phyloP scores from a whole-genome alignment of 805 yeast species.

The Cyberlindnera galapagoensis region DNA sequence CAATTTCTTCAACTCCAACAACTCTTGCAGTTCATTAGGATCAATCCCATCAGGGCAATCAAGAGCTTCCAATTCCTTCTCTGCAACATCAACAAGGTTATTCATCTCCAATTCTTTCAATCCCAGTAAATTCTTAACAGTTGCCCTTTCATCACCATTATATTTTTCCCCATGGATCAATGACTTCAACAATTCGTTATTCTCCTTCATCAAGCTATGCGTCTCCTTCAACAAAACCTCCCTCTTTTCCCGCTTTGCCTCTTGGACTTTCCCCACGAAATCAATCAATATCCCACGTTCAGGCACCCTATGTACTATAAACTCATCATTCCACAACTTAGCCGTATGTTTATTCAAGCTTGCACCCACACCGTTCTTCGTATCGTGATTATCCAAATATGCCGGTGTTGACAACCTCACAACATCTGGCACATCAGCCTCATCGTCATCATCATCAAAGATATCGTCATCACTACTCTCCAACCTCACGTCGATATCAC shows the following conservation, averaged over 20 bases:
- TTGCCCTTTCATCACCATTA: conserved; percentile 26
- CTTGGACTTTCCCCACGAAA: conserved; percentile 50
- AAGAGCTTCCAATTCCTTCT: conserved; percentile 18
- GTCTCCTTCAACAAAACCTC: conserved; percentile 28
- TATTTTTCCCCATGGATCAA: conserved; percentile 22
- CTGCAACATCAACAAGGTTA: conserved; percentile 39
- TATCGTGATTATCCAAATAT: conserved; percentile 28
- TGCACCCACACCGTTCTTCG: conserved; percentile 31
- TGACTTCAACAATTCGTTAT: conserved; percentile 30
- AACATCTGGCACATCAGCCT: conserved; percentile 7
- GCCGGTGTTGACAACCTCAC: conserved; percentile 30
- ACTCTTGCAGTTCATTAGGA: conserved; percentile 40
- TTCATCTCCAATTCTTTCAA: conserved; percentile 37
- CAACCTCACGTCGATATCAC: conserved; percentile 50
- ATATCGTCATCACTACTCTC: conserved; percentile 24
- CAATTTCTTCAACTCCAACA: conserved; percentile 50
- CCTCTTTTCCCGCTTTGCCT: conserved; percentile 25
- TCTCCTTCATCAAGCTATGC: conserved; percentile 27
- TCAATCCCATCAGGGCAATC: conserved; percentile 15
- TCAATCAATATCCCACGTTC: conserved; percentile 65
- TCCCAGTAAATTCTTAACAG: conserved; percentile 26
- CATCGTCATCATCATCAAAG: conserved; percentile 10
- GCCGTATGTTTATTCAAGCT: conserved; percentile 19
- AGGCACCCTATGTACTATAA: conserved; percentile 56
- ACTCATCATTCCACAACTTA: conserved; percentile 27